Evolutionary conservation across 805 yeast genomes (phyloP).

Genomic region (Myxozyma kluyveri): DNA sequence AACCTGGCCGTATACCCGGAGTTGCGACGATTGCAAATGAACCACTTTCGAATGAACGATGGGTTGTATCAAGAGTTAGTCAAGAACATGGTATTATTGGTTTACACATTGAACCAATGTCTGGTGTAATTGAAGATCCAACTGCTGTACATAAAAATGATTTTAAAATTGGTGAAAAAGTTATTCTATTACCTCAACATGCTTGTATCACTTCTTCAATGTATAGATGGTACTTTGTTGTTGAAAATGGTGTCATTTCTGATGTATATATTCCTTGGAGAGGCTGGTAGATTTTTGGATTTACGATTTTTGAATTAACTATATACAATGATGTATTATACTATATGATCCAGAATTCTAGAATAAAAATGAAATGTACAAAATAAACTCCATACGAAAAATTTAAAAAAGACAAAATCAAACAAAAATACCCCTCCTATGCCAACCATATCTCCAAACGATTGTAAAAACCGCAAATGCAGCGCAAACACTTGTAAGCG

Average conservation of each 20-base stretch:
- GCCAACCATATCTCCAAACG: constrained; percentile 25
- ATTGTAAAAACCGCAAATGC: constrained; percentile 23
- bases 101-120: constrained; percentile 41
- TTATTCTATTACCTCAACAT: constrained; percentile 65
- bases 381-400: constrained; percentile 1
- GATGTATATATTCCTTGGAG: constrained; percentile 68
- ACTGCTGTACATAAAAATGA: not conserved
- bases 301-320: constrained; percentile 1
- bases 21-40: constrained; percentile 29
- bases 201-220: constrained; percentile 68
- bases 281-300: constrained; percentile 41
- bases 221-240: constrained; percentile 54
- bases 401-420: no score
- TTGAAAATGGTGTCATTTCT: constrained; percentile 45
- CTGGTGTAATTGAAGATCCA: constrained; percentile 31
- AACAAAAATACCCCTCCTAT: constrained; percentile 14
- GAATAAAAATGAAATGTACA: not conserved
- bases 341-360: not conserved
- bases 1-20: constrained; percentile 47
- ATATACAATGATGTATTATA: not conserved
- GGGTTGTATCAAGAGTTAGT: constrained; percentile 66
- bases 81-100: constrained; percentile 77
- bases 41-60: constrained; percentile 43
- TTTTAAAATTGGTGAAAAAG: constrained; percentile 46
- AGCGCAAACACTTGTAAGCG: constrained; percentile 32